Evolutionary conservation across 306 rosid species (phyloP).

Genomic region (Acacia confusa): DNA sequence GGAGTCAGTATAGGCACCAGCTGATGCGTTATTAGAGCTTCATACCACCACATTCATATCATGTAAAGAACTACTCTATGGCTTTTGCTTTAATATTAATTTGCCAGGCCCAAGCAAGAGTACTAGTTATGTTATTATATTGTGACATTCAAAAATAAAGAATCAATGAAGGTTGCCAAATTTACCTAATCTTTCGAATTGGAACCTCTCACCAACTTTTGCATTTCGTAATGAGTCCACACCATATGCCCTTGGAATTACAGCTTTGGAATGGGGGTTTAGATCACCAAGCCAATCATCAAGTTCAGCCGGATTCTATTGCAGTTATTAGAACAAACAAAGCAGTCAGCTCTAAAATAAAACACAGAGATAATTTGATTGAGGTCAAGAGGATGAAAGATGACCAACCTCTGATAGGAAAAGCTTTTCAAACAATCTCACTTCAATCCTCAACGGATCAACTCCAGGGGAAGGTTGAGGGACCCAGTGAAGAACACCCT

Average conservation of each 20-base stretch:
- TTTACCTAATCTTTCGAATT: constrained; percentile 95
- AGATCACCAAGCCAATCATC: constrained; percentile 91
- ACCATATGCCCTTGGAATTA: constrained; percentile 67
- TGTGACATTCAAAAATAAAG: neutral
- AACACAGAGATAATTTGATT: neutral
- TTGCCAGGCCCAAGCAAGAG: neutral
- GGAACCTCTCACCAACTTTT: constrained; percentile 70
- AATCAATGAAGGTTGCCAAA: constrained; percentile 18
- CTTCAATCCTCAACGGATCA: constrained; percentile 83
- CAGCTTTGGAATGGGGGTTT: constrained; percentile 69
- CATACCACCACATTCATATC: neutral
- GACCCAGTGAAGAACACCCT: constrained; percentile 99
- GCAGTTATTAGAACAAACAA: constrained; percentile 16
- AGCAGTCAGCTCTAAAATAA: constrained; percentile 20
- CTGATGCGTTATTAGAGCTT: neutral
- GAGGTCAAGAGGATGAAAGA: neutral
- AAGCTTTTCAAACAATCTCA: constrained; percentile 82
- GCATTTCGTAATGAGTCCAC: constrained; percentile 56
- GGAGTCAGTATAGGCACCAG: neutral
- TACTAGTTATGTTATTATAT: neutral
- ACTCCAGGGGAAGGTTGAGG: constrained; percentile 78
- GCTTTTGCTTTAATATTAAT: neutral
- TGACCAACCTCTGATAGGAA: constrained; percentile 82
- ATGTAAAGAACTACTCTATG: neutral
- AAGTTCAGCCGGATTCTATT: constrained; percentile 92